These are phyloP conservation scores for Phlegmacium glaucopus DNA, from an alignment of 768 basidiomycete species.

Conservation along the genomic window DNA sequence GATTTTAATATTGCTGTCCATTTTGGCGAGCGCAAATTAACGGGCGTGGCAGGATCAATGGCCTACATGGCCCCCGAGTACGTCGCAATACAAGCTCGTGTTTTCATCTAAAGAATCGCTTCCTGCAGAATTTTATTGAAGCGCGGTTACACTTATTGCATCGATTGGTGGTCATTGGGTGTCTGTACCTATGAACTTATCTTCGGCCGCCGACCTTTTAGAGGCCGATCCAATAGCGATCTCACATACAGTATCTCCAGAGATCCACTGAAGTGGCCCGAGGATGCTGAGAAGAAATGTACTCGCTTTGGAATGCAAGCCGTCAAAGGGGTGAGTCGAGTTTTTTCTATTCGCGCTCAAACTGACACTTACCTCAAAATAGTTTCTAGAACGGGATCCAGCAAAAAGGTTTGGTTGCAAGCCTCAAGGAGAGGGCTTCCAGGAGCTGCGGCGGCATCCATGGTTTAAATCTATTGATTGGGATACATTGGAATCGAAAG, in stretches of 20 bases:
- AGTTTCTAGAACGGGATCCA: slow-evolving; percentile 89
- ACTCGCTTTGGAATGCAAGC: slow-evolving; percentile 75
- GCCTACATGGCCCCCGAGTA: slow-evolving; percentile 96
- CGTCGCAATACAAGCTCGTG: slow-evolving; percentile 17
- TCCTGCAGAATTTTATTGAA: slow-evolving; percentile 70
- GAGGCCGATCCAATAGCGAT: slow-evolving; percentile 90
- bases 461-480: slow-evolving; percentile 94
- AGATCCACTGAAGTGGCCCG: slow-evolving; percentile 86
- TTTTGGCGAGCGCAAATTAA: slow-evolving; percentile 82
- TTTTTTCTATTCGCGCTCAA: slow-evolving; percentile 1
- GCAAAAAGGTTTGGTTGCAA: slow-evolving; percentile 80
- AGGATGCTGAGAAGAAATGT: slow-evolving; percentile 79
- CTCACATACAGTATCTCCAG: slow-evolving; percentile 90
- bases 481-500: slow-evolving; percentile 78
- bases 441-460: slow-evolving; percentile 72
- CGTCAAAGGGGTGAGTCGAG: slow-evolving; percentile 68
- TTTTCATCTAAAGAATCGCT: slow-evolving; percentile 8
- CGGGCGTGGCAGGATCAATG: slow-evolving; percentile 96
- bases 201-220: slow-evolving; percentile 88
- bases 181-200: slow-evolving; percentile 91
- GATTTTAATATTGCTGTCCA: slow-evolving; percentile 99
- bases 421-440: slow-evolving; percentile 72
- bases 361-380: slow-evolving; percentile 6
- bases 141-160: slow-evolving; percentile 89
- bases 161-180: slow-evolving; percentile 98